Evolutionary conservation across 2,329 filamentous ascomycete genomes (phyloP), one percentile per base, ranked within the genome.

Genomic region (Alternaria solani): DNA sequence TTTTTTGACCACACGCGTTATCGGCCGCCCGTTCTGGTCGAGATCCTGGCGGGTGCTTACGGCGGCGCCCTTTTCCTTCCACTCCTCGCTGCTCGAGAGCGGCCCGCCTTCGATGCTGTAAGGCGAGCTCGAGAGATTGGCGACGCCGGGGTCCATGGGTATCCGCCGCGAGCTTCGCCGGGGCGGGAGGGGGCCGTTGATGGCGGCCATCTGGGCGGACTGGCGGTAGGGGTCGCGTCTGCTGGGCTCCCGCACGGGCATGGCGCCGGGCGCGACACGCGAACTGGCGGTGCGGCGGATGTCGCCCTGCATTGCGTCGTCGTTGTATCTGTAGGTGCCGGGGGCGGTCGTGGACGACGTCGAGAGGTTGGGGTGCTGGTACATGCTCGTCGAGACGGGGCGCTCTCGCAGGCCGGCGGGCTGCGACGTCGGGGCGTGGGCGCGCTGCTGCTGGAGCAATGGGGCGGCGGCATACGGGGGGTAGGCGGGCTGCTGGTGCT

Each of bases 11-110:
- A 92, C 89, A 63, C 92, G 89, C 63, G 93, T 86, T 8, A 96
- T 85, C 3, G 92, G 88, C 67, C 92, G 91, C 20, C 95, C 95
- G 67, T 89, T 92, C 30, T 91, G 87, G 78, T 98, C 95, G 26
- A 93, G 85, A 75, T 97, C 94, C 75, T 92, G 89, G 59, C 91
- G 87, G 53, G 94, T 86, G 18, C 89, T 89, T 28, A 96, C 88
- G 1, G 94, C 93, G n/a, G 95, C 94, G 43, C 95, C 95, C 62
- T 90, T 89, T 42, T 99, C 94, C 79, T 96, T 92, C 95, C 95
- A 98, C 65, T 98, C 94, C 70, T 97, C 94, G 69, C 89, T 94
- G 72, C 90, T 92, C 42, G 85, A 82, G 36, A 83, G 81, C 64
- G 83, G 84, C 1, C 85, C 86, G 52, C 85, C 85, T 66, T 90